Evolutionary conservation across 352 stramenopile species (phyloP).

Genomic region (Phytophthora hibernalis): DNA sequence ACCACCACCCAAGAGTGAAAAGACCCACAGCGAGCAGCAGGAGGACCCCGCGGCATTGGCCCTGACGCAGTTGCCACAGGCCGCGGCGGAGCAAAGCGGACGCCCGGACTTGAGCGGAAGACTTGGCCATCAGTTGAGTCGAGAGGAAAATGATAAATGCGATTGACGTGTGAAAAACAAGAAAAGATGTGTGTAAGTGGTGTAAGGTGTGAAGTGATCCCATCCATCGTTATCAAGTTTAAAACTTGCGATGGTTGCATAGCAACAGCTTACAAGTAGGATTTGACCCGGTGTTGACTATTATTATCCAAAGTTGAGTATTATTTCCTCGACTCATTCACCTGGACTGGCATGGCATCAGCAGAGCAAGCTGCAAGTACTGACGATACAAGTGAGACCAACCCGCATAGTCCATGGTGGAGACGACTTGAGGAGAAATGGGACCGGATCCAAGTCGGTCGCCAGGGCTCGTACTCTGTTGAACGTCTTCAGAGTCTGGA

Average conservation of each 20-base stretch:
- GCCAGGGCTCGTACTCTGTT: not conserved
- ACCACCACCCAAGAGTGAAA: constrained; percentile 26
- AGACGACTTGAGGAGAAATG: not conserved
- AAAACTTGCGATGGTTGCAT: too few species aligned
- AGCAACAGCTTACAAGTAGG: too few species aligned
- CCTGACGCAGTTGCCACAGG: constrained; percentile 33
- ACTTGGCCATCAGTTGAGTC: constrained; percentile 20
- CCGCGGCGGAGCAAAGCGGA: constrained; percentile 35
- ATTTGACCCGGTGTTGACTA: too few species aligned
- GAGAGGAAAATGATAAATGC: not conserved
- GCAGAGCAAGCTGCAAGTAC: too few species aligned
- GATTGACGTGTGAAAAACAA: too few species aligned
- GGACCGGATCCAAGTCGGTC: not conserved
- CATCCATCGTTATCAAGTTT: too few species aligned
- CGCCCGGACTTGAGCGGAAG: constrained; percentile 23
- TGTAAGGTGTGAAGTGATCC: too few species aligned
- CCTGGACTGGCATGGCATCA: too few species aligned
- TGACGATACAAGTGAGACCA: not conserved
- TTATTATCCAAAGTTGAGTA: too few species aligned
- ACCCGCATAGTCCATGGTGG: not conserved
- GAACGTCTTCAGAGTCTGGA: not conserved
- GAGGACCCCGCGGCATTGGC: constrained; percentile 17
- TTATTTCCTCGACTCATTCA: too few species aligned
- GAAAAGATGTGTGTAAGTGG: too few species aligned
- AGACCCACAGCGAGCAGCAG: constrained; percentile 15